Percentiles rank a stretch among this genome's conserved stretches.
Conservation (phyloP, 2,329 filamentous ascomycete species). For the Pyrenochaeta sp. region DNA sequence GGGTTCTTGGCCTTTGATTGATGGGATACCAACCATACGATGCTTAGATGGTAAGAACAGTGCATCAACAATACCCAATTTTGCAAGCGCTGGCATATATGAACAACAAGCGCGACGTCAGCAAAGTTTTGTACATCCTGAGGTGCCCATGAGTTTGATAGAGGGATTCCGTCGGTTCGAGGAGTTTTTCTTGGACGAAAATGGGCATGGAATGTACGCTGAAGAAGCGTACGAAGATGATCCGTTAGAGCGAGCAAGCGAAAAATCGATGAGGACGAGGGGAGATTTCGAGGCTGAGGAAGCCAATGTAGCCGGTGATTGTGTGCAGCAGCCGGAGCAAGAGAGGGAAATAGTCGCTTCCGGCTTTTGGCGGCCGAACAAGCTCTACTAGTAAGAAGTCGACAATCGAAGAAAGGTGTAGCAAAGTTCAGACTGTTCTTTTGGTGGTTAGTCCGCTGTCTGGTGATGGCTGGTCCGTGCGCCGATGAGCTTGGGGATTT, state of each 20-base stretch:
- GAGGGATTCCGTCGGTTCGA: background rate
- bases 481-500: conserved; percentile 8
- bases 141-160: background rate
- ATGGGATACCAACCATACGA: conserved; percentile 22
- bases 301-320: conserved; percentile 2
- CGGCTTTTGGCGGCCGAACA: conserved; percentile 56
- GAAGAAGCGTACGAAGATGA: conserved; percentile 4
- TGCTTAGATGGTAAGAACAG: conserved; percentile 13
- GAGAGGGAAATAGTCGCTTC: conserved; percentile 24
- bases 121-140: conserved; percentile 1
- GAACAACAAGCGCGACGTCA: conserved; percentile 33
- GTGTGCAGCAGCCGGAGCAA: conserved; percentile 4
- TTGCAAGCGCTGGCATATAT: conserved; percentile 31
- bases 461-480: no score
- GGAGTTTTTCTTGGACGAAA: conserved; percentile 2
- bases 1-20: background rate
- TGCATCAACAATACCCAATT: conserved; percentile 13
- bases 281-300: background rate
- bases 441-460: no score
- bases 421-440: conserved; percentile 2
- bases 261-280: background rate
- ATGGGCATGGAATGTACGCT: background rate
- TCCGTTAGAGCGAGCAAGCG: background rate
- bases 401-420: background rate
- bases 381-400: conserved; percentile 49